These are phyloP conservation scores for Blastobotrys malaysiensis DNA, from an alignment of 1,139 yeast species.

Conservation along the genomic window DNA sequence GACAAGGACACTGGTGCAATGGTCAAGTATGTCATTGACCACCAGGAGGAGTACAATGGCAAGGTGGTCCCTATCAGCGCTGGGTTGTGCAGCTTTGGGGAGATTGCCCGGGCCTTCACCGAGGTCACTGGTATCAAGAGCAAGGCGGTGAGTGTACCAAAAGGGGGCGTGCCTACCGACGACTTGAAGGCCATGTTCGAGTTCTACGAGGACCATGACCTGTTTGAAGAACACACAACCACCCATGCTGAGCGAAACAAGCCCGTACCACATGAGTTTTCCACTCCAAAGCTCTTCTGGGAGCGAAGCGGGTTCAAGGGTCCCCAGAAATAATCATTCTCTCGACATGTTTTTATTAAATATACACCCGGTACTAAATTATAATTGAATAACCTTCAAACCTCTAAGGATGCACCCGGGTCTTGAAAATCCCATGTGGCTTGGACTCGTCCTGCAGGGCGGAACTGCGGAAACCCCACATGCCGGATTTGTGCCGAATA, in stretches of 20 bases:
- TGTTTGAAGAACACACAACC: not conserved
- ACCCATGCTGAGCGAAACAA: not conserved
- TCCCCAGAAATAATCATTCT: not conserved
- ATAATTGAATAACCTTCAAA: too few relatives aligned
- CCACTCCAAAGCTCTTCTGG: not conserved
- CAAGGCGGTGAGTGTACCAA: not conserved
- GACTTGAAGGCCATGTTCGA: not conserved
- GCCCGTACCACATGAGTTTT: not conserved
- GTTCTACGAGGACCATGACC: not conserved
- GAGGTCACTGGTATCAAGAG: not conserved
- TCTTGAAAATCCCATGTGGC: too few relatives aligned
- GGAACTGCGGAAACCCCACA: too few relatives aligned
- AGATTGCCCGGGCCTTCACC: not conserved
- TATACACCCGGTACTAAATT: too few relatives aligned
- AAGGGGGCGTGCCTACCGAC: not conserved
- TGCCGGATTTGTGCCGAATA: too few relatives aligned
- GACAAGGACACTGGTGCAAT: not conserved
- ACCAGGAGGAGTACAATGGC: not conserved
- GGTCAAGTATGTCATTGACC: not conserved
- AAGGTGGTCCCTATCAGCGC: not conserved
- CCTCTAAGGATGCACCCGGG: too few relatives aligned
- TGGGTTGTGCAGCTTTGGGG: not conserved
- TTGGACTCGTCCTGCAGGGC: too few relatives aligned
- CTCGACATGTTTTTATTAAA: too few relatives aligned
- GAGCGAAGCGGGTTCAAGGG: not conserved